These are phyloP conservation scores for Podospora didyma DNA, from an alignment of 495 filamentous ascomycete genomes.

Conservation along the genomic window DNA sequence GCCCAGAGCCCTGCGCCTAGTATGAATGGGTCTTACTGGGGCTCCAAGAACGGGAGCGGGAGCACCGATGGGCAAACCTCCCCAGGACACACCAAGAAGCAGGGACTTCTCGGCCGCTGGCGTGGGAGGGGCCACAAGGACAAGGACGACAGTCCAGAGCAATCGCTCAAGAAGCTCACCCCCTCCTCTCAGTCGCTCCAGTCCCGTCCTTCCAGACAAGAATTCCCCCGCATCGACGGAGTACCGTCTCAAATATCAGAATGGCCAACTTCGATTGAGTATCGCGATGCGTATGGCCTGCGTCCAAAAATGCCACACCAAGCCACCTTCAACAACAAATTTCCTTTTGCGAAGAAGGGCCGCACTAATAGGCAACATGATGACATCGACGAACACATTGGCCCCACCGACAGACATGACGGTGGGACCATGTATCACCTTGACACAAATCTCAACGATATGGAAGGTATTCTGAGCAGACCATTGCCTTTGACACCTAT, in stretches of 20 bases:
- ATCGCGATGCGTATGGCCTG: constrained; percentile 30
- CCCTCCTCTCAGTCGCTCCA: constrained; percentile 51
- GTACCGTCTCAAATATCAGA: constrained; percentile 43
- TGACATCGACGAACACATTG: constrained; percentile 44
- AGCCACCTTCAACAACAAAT: constrained; percentile 57
- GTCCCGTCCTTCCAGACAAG: constrained; percentile 44
- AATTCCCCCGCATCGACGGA: constrained; percentile 45
- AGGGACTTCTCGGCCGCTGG: constrained; percentile 63
- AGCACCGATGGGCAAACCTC: constrained; percentile 54
- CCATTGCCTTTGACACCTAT: constrained; percentile 61
- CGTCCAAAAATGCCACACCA: constrained; percentile 43
- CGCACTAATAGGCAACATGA: constrained; percentile 36
- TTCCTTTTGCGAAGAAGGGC: constrained; percentile 46
- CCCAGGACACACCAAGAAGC: constrained; percentile 54
- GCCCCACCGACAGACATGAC: constrained; percentile 40
- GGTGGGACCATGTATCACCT: constrained; percentile 56
- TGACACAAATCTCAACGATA: constrained; percentile 77
- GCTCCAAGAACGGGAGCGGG: constrained; percentile 45
- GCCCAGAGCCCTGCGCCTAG: constrained; percentile 76
- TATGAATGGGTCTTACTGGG: constrained; percentile 49
- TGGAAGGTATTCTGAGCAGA: constrained; percentile 76
- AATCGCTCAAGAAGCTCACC: constrained; percentile 51
- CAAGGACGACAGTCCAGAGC: constrained; percentile 48
- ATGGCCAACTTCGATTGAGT: constrained; percentile 31
- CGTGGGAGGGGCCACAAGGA: constrained; percentile 49